Percentiles rank a stretch among this genome's conserved stretches.
Evolutionary conservation across 345 rosid species (phyloP).

Genomic region (Psidium guajava): DNA sequence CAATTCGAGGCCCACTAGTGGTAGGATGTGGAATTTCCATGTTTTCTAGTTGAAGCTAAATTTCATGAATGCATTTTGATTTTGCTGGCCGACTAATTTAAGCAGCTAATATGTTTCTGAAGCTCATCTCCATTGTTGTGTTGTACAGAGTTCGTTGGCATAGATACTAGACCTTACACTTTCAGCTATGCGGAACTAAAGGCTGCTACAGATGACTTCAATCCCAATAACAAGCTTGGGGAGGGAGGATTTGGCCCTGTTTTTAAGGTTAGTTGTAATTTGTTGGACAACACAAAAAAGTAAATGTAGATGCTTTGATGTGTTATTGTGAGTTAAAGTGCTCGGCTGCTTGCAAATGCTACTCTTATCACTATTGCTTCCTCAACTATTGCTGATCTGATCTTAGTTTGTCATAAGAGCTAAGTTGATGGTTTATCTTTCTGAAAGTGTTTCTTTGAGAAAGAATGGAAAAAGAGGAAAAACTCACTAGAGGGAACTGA

Average conservation of each 20-base stretch:
- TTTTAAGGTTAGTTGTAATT: not conserved
- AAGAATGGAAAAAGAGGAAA: not conserved
- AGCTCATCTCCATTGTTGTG: too few species aligned
- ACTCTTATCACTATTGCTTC: not conserved
- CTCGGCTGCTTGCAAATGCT: not conserved
- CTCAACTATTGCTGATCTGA: not conserved
- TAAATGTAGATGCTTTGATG: not conserved
- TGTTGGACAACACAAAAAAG: not conserved
- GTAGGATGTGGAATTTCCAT: too few species aligned
- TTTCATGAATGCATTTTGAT: too few species aligned
- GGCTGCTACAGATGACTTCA: too few species aligned
- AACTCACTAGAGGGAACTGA: not conserved
- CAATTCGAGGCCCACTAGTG: too few species aligned
- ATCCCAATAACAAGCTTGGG: constrained; percentile 54
- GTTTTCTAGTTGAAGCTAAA: too few species aligned
- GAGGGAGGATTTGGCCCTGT: constrained; percentile 89
- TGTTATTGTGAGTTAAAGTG: not conserved
- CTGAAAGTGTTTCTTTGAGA: not conserved
- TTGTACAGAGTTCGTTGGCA: too few species aligned
- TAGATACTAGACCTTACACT: too few species aligned
- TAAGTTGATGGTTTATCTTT: not conserved
- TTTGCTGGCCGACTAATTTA: too few species aligned
- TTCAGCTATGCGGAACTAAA: too few species aligned
- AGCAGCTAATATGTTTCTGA: too few species aligned
- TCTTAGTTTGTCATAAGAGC: not conserved